A percentile compares a stretch with the other conserved stretches of the same genome.
Conservation (phyloP, 2,329 filamentous ascomycete species). For the Diplodia sapinea region DNA sequence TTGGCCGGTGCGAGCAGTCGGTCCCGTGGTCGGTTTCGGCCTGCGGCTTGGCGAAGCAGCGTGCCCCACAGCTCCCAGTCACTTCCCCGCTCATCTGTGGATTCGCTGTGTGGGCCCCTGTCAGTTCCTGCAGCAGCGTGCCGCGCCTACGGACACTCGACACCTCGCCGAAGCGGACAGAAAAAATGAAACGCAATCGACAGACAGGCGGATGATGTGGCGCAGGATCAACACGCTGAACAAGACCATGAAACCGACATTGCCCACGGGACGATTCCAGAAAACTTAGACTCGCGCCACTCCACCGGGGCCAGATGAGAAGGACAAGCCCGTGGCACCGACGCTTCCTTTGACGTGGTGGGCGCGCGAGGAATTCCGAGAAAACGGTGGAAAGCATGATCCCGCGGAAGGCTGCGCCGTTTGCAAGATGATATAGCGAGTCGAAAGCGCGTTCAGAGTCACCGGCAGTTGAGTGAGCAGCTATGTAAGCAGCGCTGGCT, state of each 20-base stretch:
- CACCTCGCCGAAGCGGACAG: background rate
- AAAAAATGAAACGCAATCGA: background rate
- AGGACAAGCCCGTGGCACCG: background rate
- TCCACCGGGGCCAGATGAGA: background rate
- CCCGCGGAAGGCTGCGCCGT: too few species aligned
- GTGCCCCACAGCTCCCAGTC: background rate
- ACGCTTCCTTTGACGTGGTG: background rate
- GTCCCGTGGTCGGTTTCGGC: background rate
- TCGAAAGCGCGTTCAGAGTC: background rate
- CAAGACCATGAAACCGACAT: background rate
- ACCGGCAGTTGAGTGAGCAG: background rate
- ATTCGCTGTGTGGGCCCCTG: background rate
- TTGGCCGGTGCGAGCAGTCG: background rate
- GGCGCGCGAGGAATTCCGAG: background rate
- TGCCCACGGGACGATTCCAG: too few species aligned
- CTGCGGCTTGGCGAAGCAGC: background rate
- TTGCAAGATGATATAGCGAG: too few species aligned
- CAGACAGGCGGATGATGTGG: background rate
- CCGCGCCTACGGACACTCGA: background rate
- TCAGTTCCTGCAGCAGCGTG: slow-evolving; percentile 3
- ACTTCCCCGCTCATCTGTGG: background rate
- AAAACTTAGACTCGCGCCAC: background rate
- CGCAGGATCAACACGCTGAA: background rate
- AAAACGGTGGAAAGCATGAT: too few species aligned
- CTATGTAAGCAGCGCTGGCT: slow-evolving; percentile 3